These are phyloP conservation scores for Rhodocollybia butyracea DNA, from an alignment of 768 basidiomycete species.

Conservation along the genomic window DNA sequence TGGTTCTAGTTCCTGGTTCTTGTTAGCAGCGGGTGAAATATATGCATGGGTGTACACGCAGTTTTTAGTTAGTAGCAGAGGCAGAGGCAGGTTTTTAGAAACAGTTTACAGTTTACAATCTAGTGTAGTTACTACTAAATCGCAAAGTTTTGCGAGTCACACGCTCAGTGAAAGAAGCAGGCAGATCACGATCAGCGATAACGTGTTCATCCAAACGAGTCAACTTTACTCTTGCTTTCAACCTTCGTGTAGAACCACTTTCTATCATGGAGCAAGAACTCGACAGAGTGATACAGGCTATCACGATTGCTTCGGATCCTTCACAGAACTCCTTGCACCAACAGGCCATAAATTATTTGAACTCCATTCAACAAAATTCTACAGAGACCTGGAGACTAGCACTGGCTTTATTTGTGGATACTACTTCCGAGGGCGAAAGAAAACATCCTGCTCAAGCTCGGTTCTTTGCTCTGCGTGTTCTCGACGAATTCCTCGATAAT, in stretches of 20 bases:
- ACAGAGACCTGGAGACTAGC: constrained; percentile 79
- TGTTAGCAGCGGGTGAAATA: no score
- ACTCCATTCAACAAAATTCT: constrained; percentile 72
- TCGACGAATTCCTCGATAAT: constrained; percentile 82
- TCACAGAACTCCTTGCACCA: constrained; percentile 68
- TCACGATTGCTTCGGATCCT: constrained; percentile 84
- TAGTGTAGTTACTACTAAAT: no score
- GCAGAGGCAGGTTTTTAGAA: no score
- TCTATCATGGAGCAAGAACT: constrained; percentile 68
- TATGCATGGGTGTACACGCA: no score
- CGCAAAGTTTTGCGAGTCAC: no score
- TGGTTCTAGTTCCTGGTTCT: no score
- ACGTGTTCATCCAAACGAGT: background rate
- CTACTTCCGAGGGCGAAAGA: constrained; percentile 54
- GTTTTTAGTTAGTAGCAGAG: no score
- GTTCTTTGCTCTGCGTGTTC: constrained; percentile 75
- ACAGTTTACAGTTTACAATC: no score
- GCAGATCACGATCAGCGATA: background rate
- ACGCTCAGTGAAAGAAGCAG: no score
- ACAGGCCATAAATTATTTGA: constrained; percentile 83
- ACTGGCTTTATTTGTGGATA: constrained; percentile 68
- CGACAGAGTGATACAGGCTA: constrained; percentile 78
- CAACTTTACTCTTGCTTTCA: background rate
- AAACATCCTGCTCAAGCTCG: constrained; percentile 71
- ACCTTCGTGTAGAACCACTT: background rate